Conservation (phyloP, 805 yeast genomes). For the Wickerhamiella bombiphila region DNA sequence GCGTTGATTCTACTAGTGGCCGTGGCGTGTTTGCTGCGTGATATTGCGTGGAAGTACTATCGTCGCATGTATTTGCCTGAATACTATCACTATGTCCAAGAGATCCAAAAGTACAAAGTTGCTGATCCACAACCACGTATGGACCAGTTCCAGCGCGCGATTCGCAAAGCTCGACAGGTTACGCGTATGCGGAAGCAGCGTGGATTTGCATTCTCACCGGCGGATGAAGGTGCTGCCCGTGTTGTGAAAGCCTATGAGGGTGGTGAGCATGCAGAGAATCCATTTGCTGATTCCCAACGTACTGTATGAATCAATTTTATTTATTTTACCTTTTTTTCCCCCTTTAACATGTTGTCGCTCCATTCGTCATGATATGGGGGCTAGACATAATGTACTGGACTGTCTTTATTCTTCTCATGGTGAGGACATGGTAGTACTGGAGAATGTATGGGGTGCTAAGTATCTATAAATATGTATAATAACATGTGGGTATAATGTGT, state of each 20-base stretch:
- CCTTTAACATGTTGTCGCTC: no score
- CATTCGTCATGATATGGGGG: no score
- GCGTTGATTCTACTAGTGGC: slow-evolving; percentile 64
- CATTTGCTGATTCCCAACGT: no score
- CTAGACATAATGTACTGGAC: no score
- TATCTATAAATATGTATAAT: no score
- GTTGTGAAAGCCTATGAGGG: slow-evolving; percentile 84
- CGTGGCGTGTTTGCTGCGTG: slow-evolving; percentile 64
- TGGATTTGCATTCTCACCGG: slow-evolving; percentile 96
- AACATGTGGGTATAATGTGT: no score
- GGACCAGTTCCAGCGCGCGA: slow-evolving; percentile 94
- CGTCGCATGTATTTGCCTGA: slow-evolving; percentile 86
- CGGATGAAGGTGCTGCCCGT: slow-evolving; percentile 85
- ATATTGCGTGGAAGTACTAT: slow-evolving; percentile 86
- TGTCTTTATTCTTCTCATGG: no score
- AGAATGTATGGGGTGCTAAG: no score
- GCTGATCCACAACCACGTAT: slow-evolving; percentile 91
- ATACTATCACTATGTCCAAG: slow-evolving; percentile 88
- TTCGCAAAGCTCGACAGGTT: slow-evolving; percentile 92
- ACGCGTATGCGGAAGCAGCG: slow-evolving; percentile 96
- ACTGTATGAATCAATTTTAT: no score
- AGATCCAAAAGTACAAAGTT: slow-evolving; percentile 86
- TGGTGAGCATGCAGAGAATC: no score
- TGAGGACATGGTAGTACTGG: no score
- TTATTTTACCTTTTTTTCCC: no score